phyloP scores from a whole-genome alignment of 306 rosid genomes.

The Prunus mira region DNA sequence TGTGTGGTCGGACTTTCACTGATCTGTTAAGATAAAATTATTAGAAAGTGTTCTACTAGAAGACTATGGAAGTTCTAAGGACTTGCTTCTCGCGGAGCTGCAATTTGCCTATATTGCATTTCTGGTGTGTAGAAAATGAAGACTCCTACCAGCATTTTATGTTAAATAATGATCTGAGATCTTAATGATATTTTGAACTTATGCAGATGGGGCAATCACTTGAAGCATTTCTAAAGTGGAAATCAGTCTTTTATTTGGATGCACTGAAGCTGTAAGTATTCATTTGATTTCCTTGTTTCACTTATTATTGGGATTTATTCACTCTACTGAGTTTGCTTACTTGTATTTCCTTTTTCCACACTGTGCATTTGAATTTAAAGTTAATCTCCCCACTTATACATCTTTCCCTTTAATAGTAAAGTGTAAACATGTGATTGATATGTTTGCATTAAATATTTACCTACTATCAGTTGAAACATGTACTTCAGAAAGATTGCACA shows the following conservation, averaged over 20 bases:
- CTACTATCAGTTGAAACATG: slow-evolving; percentile 66
- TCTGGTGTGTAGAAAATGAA: slow-evolving; percentile 41
- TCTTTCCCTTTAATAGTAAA: no score
- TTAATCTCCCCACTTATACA: slow-evolving; percentile 4
- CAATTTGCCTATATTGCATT: slow-evolving; percentile 82
- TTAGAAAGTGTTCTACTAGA: slow-evolving; percentile 60
- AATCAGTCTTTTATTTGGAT: slow-evolving; percentile 78
- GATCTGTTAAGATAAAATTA: slow-evolving; percentile 55
- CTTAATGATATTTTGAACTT: slow-evolving; percentile 24
- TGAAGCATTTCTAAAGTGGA: slow-evolving; percentile 90
- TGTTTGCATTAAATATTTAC: no score
- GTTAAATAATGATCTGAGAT: slow-evolving; percentile 1
- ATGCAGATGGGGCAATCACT: slow-evolving; percentile 91
- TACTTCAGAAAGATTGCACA: slow-evolving; percentile 54
- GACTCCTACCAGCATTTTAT: neutral
- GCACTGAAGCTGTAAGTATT: slow-evolving; percentile 81
- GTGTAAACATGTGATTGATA: no score
- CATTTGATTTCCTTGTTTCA: slow-evolving; percentile 1
- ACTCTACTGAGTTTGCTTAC: neutral
- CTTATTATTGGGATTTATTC: neutral
- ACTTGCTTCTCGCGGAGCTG: slow-evolving; percentile 77
- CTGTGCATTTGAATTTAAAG: neutral
- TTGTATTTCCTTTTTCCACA: neutral
- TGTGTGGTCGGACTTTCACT: slow-evolving; percentile 6
- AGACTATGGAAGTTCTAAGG: slow-evolving; percentile 80